Evolutionary conservation across 768 basidiomycete species (phyloP).

Genomic region (Pleurotus salmoneostramineus): DNA sequence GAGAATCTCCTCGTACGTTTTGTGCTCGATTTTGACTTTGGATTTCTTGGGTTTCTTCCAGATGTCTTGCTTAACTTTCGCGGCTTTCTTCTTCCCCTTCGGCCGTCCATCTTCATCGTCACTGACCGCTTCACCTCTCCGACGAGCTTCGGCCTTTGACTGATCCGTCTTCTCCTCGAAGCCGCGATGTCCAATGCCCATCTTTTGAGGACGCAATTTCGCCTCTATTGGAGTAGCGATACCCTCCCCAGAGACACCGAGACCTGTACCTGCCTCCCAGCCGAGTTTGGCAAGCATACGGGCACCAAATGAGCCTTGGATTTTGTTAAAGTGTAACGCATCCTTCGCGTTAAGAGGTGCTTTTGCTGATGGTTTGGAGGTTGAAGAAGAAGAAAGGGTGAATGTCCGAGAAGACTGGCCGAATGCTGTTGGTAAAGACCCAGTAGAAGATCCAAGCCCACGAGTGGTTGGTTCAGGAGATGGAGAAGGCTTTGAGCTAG

Average conservation of each 20-base stretch:
- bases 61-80: slow-evolving; percentile 62
- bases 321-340: slow-evolving; percentile 76
- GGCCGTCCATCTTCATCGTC: slow-evolving; percentile 56
- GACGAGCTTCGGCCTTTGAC: slow-evolving; percentile 72
- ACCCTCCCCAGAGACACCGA: slow-evolving; percentile 73
- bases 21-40: slow-evolving; percentile 86
- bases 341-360: slow-evolving; percentile 62
- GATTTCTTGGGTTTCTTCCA: slow-evolving; percentile 88
- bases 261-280: slow-evolving; percentile 80
- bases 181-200: slow-evolving; percentile 84
- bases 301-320: slow-evolving; percentile 77
- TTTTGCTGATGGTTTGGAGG: slow-evolving; percentile 44
- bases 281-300: slow-evolving; percentile 94
- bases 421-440: slow-evolving; percentile 38
- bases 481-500: slow-evolving; percentile 8
- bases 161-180: slow-evolving; percentile 89
- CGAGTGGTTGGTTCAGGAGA: slow-evolving; percentile 11
- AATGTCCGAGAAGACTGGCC: slow-evolving; percentile 34
- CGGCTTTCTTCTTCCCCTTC: slow-evolving; percentile 46
- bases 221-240: slow-evolving; percentile 87
- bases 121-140: slow-evolving; percentile 69
- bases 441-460: slow-evolving; percentile 14
- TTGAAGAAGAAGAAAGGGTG: slow-evolving; percentile 44
- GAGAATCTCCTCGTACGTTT: slow-evolving; percentile 95
- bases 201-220: slow-evolving; percentile 79